These are phyloP conservation scores for Tylopilus vinaceipallidus DNA, from an alignment of 768 basidiomycete species.

Conservation along the genomic window DNA sequence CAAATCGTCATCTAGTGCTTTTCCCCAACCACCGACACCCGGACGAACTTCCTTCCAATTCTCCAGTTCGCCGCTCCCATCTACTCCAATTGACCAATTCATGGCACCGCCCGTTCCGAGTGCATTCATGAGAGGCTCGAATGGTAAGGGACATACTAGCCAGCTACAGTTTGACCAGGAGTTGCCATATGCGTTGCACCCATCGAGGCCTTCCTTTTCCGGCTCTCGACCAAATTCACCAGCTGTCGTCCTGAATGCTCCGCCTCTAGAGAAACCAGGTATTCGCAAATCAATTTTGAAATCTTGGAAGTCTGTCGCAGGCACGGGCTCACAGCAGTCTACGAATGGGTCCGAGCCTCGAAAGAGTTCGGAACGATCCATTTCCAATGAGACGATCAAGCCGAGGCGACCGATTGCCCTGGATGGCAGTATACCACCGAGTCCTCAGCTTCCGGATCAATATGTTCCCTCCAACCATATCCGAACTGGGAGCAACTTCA, in stretches of 20 bases:
- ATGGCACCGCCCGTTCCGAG: constrained; percentile 31
- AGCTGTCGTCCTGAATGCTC: constrained; percentile 14
- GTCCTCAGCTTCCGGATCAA: constrained; percentile 58
- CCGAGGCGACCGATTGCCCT: constrained; percentile 47
- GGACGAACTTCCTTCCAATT: constrained; percentile 36
- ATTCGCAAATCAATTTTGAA: constrained; percentile 74
- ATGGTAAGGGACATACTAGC: constrained; percentile 36
- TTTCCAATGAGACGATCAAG: constrained; percentile 36
- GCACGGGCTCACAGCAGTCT: constrained; percentile 29
- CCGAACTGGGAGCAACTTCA: constrained; percentile 31
- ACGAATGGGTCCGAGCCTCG: constrained; percentile 34
- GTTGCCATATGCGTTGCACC: constrained; percentile 46
- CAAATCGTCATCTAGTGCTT: constrained; percentile 40
- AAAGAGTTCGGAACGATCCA: constrained; percentile 39
- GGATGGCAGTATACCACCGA: constrained; percentile 53
- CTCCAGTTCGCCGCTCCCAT: constrained; percentile 29
- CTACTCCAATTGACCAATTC: constrained; percentile 34
- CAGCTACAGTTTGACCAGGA: constrained; percentile 68
- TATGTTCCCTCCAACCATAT: constrained; percentile 36
- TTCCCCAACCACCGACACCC: constrained; percentile 35
- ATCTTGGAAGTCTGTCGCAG: constrained; percentile 52
- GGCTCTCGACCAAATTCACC: constrained; percentile 31
- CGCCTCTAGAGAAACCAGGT: constrained; percentile 41
- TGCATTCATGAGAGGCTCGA: constrained; percentile 9
- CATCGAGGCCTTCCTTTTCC: constrained; percentile 35